These are phyloP conservation scores for Cyberlindnera saturnus DNA, from an alignment of 805 yeast species.

Conservation along the genomic window DNA sequence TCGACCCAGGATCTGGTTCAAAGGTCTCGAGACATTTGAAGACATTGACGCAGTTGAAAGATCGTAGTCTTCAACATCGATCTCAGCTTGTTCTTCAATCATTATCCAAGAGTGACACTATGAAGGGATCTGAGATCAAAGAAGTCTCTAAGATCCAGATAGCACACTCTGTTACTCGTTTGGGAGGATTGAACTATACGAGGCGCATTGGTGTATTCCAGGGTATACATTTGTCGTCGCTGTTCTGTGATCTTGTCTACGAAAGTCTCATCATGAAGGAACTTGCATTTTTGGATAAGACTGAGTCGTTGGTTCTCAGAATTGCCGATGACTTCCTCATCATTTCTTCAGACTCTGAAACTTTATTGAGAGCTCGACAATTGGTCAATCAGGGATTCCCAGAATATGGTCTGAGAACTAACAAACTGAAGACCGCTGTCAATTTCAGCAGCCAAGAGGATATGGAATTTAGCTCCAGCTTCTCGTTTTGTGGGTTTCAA, in stretches of 20 bases:
- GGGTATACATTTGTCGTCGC: slow-evolving; percentile 73
- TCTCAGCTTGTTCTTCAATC: not conserved
- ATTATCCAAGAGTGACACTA: slow-evolving; percentile 12
- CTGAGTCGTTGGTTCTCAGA: slow-evolving; percentile 42
- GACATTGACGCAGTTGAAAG: not conserved
- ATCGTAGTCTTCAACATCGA: not conserved
- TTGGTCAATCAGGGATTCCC: slow-evolving; percentile 32
- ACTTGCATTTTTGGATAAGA: slow-evolving; percentile 17
- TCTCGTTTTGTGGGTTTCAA: slow-evolving; percentile 39
- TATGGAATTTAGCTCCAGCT: not conserved
- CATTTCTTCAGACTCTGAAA: slow-evolving; percentile 39
- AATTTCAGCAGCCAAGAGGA: slow-evolving; percentile 17
- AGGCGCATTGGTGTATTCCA: slow-evolving; percentile 74
- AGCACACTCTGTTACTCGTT: slow-evolving; percentile 38
- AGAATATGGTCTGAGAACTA: slow-evolving; percentile 22
- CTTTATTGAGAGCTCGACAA: slow-evolving; percentile 26
- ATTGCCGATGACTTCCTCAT: slow-evolving; percentile 83
- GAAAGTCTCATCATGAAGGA: slow-evolving; percentile 46
- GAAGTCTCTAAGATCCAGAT: slow-evolving; percentile 47
- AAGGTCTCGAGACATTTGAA: too few species aligned
- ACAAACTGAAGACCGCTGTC: slow-evolving; percentile 36
- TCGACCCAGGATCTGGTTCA: too few species aligned
- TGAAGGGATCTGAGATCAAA: slow-evolving; percentile 40
- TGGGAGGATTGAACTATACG: slow-evolving; percentile 31
- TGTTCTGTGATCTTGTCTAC: slow-evolving; percentile 68